A percentile compares a stretch with the other conserved stretches of the same genome.
phyloP scores from a whole-genome alignment of 352 stramenopile species.

The Plasmopara viticola region DNA sequence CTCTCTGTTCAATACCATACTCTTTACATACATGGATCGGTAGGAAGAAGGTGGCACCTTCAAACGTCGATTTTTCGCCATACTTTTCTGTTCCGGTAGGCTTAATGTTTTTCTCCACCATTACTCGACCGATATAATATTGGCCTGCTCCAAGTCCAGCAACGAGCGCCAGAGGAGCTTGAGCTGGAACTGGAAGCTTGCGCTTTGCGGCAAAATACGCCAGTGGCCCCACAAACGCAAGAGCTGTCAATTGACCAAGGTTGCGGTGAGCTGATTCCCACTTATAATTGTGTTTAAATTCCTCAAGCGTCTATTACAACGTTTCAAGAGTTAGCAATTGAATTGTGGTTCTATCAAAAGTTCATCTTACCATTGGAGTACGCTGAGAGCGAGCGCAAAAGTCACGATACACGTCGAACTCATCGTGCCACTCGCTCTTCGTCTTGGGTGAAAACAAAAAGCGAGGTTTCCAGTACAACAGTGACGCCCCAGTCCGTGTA shows the following conservation, averaged over 20 bases:
- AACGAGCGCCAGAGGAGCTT: constrained; percentile 36
- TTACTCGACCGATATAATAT: constrained; percentile 43
- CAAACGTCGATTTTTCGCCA: constrained; percentile 15
- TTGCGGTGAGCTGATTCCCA: constrained; percentile 90
- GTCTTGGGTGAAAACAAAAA: constrained; percentile 78
- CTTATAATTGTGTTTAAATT: constrained; percentile 96
- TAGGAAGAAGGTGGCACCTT: constrained; percentile 38
- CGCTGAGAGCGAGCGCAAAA: constrained; percentile 94
- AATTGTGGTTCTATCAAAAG: not conserved
- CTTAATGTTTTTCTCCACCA: constrained; percentile 40
- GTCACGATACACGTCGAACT: constrained; percentile 93
- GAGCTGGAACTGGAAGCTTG: constrained; percentile 44
- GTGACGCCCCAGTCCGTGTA: constrained; percentile 92
- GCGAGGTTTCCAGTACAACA: constrained; percentile 93
- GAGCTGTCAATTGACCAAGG: constrained; percentile 86
- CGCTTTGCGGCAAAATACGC: constrained; percentile 87
- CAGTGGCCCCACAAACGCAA: constrained; percentile 87
- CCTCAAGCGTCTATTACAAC: constrained; percentile 76
- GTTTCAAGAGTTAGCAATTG: not conserved
- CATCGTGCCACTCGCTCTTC: constrained; percentile 85
- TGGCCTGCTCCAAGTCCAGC: constrained; percentile 40
- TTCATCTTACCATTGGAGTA: constrained; percentile 43
- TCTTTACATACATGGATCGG: constrained; percentile 34
- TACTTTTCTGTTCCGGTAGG: constrained; percentile 12
- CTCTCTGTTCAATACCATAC: not conserved